Base-by-base conservation (phyloP, 2,329 filamentous ascomycete species). In the Fusarium lyarnte region DNA sequence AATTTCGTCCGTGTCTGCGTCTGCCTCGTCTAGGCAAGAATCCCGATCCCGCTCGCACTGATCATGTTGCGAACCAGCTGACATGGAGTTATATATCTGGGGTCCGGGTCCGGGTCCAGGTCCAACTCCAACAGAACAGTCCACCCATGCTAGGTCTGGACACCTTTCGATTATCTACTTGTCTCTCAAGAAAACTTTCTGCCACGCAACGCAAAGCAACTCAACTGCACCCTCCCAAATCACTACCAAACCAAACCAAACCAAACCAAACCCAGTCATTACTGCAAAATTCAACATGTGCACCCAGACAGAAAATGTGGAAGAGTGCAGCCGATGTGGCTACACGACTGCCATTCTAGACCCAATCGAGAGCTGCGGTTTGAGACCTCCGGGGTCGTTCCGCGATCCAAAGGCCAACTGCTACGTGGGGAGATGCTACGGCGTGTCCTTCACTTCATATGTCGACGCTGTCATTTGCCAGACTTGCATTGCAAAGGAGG, bases 1-100 rank as follows among this genome's bases (percentile, higher is more conserved):
- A 71, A 58, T 58, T 67, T 33, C 42, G 38, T 58, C 61, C 66
- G 66, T 70, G 8, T 36, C 45, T 31, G 27, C 42, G 38, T 58
- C 61, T 70, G 66, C 70, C 70, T 73, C 45, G 58, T 43, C 49
- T 45, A 67, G 70, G 70, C 70, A 73, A 66, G 66, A 58, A 67
- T 54, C 19, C 46, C 47, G 54, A 35, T 25, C 17, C n/a, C 8
- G 51, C 54, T 58, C 41, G 29, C 46, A 58, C 53, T 66, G 60
- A 64, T 68, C 58, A 71, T 51, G 53, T 62, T 74, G 67, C 70
- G 58, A 58, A 64, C 70, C 70, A 71, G 66, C 66, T 74, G 66
- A 71, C 58, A 36, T 21, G 29, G 31, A 39, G 43, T 41, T 74
- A 63, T 68, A 73, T 73, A 69, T 69, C 33, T 21, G 49, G 58